Evolutionary conservation across 352 stramenopile species (phyloP).

Genomic region (Phytophthora hybrid): DNA sequence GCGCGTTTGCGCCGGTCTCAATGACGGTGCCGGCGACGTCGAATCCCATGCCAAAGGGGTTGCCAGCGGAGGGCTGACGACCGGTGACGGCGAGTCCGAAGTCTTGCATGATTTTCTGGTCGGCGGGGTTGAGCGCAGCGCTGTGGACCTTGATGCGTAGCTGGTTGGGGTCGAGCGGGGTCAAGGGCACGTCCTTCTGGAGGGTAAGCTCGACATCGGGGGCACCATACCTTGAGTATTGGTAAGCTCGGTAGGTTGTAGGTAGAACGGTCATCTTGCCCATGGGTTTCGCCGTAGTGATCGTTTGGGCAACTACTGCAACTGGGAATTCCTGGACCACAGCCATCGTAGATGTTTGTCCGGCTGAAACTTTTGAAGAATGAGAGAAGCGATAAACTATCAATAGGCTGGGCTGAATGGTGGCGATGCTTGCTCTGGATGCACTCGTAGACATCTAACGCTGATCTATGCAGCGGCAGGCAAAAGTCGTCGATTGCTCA

Average conservation of each 20-base stretch:
- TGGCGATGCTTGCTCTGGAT: no score
- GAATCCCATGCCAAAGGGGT: constrained; percentile 59
- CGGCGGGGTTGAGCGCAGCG: constrained; percentile 71
- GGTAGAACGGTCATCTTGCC: not conserved
- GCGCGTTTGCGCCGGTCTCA: constrained; percentile 54
- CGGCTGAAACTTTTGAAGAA: constrained; percentile 10
- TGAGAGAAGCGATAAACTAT: not conserved
- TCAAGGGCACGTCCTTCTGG: constrained; percentile 19
- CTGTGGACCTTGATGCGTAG: constrained; percentile 69
- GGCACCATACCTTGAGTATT: constrained; percentile 45
- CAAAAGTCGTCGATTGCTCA: not conserved
- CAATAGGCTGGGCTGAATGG: not conserved
- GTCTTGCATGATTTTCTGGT: constrained; percentile 66
- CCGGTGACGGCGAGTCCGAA: constrained; percentile 45
- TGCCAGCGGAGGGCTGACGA: constrained; percentile 34
- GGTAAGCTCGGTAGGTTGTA: constrained; percentile 31
- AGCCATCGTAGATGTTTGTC: constrained; percentile 7
- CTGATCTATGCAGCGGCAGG: not conserved
- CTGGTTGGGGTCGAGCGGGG: constrained; percentile 34
- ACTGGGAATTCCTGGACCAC: constrained; percentile 9
- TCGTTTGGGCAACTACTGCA: constrained; percentile 2
- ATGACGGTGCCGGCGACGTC: constrained; percentile 74
- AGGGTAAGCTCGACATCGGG: constrained; percentile 36
- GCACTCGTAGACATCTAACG: no score
- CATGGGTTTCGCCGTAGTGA: not conserved